Base-by-base conservation (phyloP, 306 rosid genomes). In the Argentina anserina region DNA sequence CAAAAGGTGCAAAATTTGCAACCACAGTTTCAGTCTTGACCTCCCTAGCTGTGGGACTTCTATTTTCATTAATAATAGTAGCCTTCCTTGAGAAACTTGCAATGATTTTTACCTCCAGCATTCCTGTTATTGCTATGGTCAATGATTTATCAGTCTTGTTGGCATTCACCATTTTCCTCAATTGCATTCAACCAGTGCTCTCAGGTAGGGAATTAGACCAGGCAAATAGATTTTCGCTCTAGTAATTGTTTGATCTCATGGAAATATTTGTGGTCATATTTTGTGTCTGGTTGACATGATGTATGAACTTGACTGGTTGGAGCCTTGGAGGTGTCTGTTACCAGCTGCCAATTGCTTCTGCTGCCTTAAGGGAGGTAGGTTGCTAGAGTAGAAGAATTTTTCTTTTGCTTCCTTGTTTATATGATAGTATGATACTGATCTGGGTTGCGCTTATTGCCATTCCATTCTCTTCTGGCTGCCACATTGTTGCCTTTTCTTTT, bases 101-200 rank as follows among this genome's bases (percentile, higher is more conserved):
- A 7, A 75, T 82, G 85, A 87, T 90, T 63, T 87, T 90, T 73
- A 90, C 90, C 42, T 81, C 86, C 13, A 87, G 73, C 64, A 26
- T 74, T 8, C 65, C 87, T 21, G 88, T 87, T 15, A 76, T 80
- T 28, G 40, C 75, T 75, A 87, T 78, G 80, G 87, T 83, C 60
- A 78, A 86, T 75, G 85, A 86, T 18, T 81, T 88, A n/a, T 65
- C 91, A 42, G 34, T 83, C 67, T 70, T 90, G 74, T 72, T 90
- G 84, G 93, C 86, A 31, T 72, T 75, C 69, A 86, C 93, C 59
- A 58, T 90, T 78, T 86, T 90, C 70, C 80, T 88, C 36, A 90
- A 82, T 71, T 84, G 97, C 81, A 67, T 86, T 75, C 90, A 88
- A 61, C 97, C 91, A 20, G 84, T 81, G 81, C 93, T 90, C 71